Evolutionary conservation across 2,329 filamentous ascomycete species (phyloP).

Genomic region (Myriosclerotinia scirpicola): DNA sequence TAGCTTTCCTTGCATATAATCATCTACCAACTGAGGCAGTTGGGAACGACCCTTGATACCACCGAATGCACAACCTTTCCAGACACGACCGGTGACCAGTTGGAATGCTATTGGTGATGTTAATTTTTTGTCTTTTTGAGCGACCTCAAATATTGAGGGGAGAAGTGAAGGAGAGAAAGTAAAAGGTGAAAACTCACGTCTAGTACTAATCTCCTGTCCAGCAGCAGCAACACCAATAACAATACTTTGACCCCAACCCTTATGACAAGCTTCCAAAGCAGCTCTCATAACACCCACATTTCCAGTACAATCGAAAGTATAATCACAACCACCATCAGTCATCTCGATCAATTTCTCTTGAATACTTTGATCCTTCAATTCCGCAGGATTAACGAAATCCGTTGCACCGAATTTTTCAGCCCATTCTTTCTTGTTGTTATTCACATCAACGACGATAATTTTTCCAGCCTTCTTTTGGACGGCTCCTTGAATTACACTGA

Average conservation of each 20-base stretch:
- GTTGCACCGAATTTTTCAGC: constrained; percentile 92
- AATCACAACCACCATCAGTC: constrained; percentile 97
- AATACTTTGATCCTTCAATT: constrained; percentile 75
- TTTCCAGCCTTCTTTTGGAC: constrained; percentile 53
- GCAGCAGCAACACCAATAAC: constrained; percentile 96
- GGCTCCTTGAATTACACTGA: constrained; percentile 92
- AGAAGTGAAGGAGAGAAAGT: constrained; percentile 11
- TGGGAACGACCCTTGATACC: constrained; percentile 97
- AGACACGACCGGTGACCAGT: constrained; percentile 94
- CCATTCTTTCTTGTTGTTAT: constrained; percentile 90
- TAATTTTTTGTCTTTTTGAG: background rate
- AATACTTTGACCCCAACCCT: constrained; percentile 98
- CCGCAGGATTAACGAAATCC: constrained; percentile 91
- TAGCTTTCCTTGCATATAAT: constrained; percentile 85
- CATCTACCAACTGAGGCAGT: constrained; percentile 79
- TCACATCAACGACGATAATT: constrained; percentile 71
- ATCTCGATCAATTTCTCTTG: constrained; percentile 94
- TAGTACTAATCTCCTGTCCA: constrained; percentile 90
- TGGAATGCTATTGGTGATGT: constrained; percentile 72
- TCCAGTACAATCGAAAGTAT: constrained; percentile 98
- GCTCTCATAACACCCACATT: constrained; percentile 95
- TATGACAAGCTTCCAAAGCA: constrained; percentile 96
- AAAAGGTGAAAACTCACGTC: constrained; percentile 63
- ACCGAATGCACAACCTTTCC: constrained; percentile 97
- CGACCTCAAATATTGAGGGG: background rate